Evolutionary conservation across 345 rosid species (phyloP).

Genomic region (Euphorbia tirucalli): DNA sequence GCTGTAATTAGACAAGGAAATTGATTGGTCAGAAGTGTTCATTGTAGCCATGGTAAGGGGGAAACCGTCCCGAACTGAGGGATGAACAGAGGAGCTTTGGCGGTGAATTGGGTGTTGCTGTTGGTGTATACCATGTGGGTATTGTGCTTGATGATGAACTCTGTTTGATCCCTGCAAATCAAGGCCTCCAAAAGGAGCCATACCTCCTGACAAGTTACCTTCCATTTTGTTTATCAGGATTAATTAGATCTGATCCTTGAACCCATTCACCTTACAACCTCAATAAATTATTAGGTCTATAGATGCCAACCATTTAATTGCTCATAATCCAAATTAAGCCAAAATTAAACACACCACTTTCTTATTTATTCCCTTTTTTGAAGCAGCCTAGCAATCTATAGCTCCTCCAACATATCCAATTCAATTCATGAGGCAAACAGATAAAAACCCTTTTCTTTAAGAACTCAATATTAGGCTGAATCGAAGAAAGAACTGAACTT

Average conservation of each 20-base stretch:
- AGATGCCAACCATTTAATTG: neutral
- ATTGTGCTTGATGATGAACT: slow-evolving; percentile 48
- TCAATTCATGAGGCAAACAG: slow-evolving; percentile 6
- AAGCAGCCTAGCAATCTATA: slow-evolving; percentile 7
- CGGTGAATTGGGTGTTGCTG: slow-evolving; percentile 49
- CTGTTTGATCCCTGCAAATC: slow-evolving; percentile 71
- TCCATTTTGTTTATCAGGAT: slow-evolving; percentile 44
- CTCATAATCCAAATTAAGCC: neutral
- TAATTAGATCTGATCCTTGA: slow-evolving; percentile 17
- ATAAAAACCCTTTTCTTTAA: slow-evolving; percentile 2
- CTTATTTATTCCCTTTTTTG: neutral
- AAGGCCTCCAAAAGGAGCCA: slow-evolving; percentile 58
- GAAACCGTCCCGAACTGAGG: slow-evolving; percentile 53
- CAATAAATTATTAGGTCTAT: slow-evolving; percentile 2
- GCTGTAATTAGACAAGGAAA: slow-evolving; percentile 41
- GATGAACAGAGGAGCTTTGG: slow-evolving; percentile 39
- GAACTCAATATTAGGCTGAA: neutral
- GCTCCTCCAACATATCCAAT: neutral
- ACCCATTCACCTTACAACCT: slow-evolving; percentile 21
- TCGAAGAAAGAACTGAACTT: neutral
- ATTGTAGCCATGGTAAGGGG: slow-evolving; percentile 70
- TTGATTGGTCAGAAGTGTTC: slow-evolving; percentile 54
- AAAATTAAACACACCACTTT: slow-evolving; percentile 21
- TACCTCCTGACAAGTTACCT: slow-evolving; percentile 64
- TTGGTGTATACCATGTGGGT: slow-evolving; percentile 44